Conservation (phyloP, 2,329 filamentous ascomycete species). For the Xylariales sp. region DNA sequence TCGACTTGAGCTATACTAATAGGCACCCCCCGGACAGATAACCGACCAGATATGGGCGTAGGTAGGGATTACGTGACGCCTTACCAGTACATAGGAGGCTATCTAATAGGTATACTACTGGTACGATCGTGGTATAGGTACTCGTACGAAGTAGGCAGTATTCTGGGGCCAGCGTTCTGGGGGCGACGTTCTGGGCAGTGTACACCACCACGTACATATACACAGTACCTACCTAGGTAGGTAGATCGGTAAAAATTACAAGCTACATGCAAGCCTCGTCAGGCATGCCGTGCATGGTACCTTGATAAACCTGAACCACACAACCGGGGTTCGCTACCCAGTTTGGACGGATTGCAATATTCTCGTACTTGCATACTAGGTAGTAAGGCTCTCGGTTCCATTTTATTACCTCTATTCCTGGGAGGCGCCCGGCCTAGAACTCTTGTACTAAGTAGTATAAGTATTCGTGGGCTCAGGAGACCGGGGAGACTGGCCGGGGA, state of each 20-base stretch:
- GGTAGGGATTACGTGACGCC: slow-evolving; percentile 4
- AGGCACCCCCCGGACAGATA: background rate
- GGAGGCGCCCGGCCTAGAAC: slow-evolving; percentile 33
- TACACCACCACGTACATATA: no score
- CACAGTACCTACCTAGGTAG: no score
- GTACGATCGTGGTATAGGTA: no score
- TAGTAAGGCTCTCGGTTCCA: slow-evolving; percentile 23
- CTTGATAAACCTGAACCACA: background rate
- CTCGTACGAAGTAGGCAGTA: no score
- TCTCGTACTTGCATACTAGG: background rate
- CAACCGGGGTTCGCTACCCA: no score
- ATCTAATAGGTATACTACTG: no score
- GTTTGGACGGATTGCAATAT: background rate
- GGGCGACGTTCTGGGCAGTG: no score
- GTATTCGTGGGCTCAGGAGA: background rate
- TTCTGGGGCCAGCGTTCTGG: no score
- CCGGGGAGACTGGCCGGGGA: background rate
- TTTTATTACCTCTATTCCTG: slow-evolving; percentile 27
- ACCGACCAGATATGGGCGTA: background rate
- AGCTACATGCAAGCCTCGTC: slow-evolving; percentile 8
- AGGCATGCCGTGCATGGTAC: slow-evolving; percentile 3
- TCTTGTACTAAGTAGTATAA: background rate
- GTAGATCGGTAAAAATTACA: no score
- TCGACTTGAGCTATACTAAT: no score
- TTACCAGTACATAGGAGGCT: background rate